Base-by-base conservation (phyloP, 352 stramenopile species). In the Phytophthora citricola region DNA sequence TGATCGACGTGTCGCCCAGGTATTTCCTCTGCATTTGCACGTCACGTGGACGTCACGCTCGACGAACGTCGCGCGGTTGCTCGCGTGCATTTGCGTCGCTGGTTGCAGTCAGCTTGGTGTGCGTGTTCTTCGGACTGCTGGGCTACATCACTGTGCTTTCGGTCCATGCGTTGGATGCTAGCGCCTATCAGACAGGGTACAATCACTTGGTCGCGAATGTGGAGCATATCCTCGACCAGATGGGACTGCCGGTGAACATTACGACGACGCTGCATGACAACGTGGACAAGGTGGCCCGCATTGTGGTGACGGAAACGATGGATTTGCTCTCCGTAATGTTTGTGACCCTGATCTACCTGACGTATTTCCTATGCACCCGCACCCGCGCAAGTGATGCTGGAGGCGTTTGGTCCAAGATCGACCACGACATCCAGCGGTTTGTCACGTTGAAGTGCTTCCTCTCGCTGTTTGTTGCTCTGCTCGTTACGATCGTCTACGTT, bases 311-410 rank as follows among this genome's bases (percentile, higher is more conserved):
- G 12, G 78, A 96, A 71, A 94, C 83, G 8, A 96, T 96, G 88
- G 86, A 96, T 62, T 70, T 96, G 39, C 88, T 96, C 53, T 96
- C 88, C n/a, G 83, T 93, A 41, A 88, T 96, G 78, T 96, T 96
- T 56, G 86, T 96, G 57, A 96, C 88, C 29, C 84, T 94, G 34
- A 96, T 96, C 68, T 96, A 96, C 66, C 61, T 96, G 15, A 94
- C 87, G 5, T 96, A 96, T 70, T 96, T 96, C 68, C 61, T 96
- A 17, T 93, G 85, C 61, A 96, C 88, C 11, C 86, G 88, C 29
- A 94, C 87, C 31, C 85, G 88, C 50, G 88, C 87, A 15, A 90
- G 86, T 62, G 88, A 96, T 68, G 87, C 87, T 24, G 88, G 88
- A 27, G 88, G 88, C 20, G 88, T 93, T 7, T 96, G 88, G 88